Conservation (phyloP, 164 flowering plant species). For the Buxus sempervirens region DNA sequence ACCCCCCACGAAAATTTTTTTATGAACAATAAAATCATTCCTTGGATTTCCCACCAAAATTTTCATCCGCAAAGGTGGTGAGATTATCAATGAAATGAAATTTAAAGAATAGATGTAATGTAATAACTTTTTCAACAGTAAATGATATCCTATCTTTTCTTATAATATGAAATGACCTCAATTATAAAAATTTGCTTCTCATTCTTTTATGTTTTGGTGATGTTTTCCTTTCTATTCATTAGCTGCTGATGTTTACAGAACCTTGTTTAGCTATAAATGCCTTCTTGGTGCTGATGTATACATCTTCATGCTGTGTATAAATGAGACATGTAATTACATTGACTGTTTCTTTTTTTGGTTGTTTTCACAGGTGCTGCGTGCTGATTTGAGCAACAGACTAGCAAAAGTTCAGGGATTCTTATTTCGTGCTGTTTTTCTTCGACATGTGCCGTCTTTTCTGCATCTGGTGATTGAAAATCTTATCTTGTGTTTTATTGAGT, state of each 20-base stretch:
- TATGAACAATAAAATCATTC: too few species aligned
- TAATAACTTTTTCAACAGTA: too few species aligned
- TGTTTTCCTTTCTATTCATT: not conserved
- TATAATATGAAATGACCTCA: too few species aligned
- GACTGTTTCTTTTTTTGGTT: not conserved
- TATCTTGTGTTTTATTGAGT: conserved; percentile 83
- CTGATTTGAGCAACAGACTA: conserved; percentile 89
- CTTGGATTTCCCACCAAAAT: too few species aligned
- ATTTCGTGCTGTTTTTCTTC: conserved; percentile 96
- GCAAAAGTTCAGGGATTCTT: conserved; percentile 99
- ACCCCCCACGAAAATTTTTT: too few species aligned
- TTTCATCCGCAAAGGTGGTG: too few species aligned
- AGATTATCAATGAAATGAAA: too few species aligned
- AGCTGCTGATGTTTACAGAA: not conserved
- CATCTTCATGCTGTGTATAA: not conserved
- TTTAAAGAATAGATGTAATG: too few species aligned
- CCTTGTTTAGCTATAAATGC: not conserved
- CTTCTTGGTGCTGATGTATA: not conserved
- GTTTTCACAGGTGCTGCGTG: conserved; percentile 69
- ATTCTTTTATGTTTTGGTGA: not conserved
- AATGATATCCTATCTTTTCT: too few species aligned
- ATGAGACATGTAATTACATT: too few species aligned
- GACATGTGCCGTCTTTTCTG: conserved; percentile 79
- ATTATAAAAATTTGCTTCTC: too few species aligned
- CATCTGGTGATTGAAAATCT: conserved; percentile 87